Evolutionary conservation across 495 filamentous ascomycete species (phyloP).

Genomic region (Amorphotheca resinae): DNA sequence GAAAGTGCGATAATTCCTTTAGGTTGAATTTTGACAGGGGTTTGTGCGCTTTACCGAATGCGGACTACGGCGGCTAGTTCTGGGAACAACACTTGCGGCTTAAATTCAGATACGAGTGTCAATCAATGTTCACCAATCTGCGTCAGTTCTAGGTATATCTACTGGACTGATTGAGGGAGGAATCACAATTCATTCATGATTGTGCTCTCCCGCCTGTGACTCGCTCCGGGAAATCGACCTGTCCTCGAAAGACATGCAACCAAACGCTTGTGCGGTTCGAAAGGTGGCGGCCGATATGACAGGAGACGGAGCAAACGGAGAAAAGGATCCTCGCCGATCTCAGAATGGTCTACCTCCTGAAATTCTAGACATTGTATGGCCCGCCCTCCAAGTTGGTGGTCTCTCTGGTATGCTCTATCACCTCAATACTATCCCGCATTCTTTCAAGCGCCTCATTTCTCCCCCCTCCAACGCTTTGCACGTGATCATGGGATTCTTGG

Average conservation of each 20-base stretch:
- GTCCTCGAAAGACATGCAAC: constrained; percentile 9
- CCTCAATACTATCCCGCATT: too few species aligned
- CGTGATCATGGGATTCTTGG: too few species aligned
- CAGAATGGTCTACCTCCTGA: constrained; percentile 11
- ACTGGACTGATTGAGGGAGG: too few species aligned
- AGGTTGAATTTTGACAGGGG: neutral
- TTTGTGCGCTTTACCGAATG: neutral
- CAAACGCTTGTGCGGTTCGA: constrained; percentile 12
- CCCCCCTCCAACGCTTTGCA: constrained; percentile 7
- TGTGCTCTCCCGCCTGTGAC: too few species aligned
- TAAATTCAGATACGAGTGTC: neutral
- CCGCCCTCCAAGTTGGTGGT: constrained; percentile 20
- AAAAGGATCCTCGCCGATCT: neutral
- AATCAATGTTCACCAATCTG: neutral
- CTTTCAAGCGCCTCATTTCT: neutral
- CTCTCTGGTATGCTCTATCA: constrained; percentile 15
- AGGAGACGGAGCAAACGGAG: neutral
- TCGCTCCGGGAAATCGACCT: too few species aligned
- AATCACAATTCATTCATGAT: too few species aligned
- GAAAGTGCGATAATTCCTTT: constrained; percentile 3
- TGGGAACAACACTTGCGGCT: neutral
- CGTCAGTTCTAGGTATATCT: too few species aligned
- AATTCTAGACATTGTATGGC: constrained; percentile 14
- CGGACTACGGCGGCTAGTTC: neutral
- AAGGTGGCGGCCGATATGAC: constrained; percentile 18